phyloP scores from a whole-genome alignment of 257 asterid genomes.

The Ballota nigra region DNA sequence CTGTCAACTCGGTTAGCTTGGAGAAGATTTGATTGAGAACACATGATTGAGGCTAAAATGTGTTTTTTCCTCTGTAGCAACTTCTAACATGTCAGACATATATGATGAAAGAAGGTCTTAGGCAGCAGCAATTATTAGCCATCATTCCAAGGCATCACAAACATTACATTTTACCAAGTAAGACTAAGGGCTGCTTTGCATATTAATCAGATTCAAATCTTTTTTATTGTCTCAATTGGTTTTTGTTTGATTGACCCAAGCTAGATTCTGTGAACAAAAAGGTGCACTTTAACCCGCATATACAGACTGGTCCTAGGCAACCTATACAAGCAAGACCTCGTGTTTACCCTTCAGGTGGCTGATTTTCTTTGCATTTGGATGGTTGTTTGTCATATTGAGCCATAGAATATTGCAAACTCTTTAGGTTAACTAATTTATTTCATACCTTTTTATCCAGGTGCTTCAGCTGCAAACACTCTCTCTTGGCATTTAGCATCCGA shows the following conservation, averaged over 20 bases:
- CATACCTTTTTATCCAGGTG: slow-evolving; percentile 41
- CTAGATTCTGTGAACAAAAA: slow-evolving; percentile 82
- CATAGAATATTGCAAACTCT: neutral
- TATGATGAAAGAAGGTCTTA: slow-evolving; percentile 76
- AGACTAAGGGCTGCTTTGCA: slow-evolving; percentile 10
- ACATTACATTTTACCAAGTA: slow-evolving; percentile 92
- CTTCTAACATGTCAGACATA: slow-evolving; percentile 79
- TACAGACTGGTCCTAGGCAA: slow-evolving; percentile 65
- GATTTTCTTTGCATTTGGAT: slow-evolving; percentile 15
- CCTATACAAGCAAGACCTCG: slow-evolving; percentile 55
- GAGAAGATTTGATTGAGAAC: slow-evolving; percentile 13
- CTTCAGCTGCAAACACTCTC: slow-evolving; percentile 79
- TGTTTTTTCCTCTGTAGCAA: slow-evolving; percentile 39
- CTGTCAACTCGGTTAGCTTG: neutral
- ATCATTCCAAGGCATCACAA: slow-evolving; percentile 96
- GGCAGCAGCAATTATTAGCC: slow-evolving; percentile 88
- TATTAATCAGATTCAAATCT: slow-evolving; percentile 8
- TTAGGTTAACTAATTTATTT: slow-evolving; percentile 11
- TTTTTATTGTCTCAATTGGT: slow-evolving; percentile 10
- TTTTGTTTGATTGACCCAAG: slow-evolving; percentile 16
- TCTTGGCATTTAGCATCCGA: slow-evolving; percentile 99
- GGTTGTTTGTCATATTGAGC: slow-evolving; percentile 11
- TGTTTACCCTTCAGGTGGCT: slow-evolving; percentile 69
- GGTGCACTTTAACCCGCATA: slow-evolving; percentile 85
- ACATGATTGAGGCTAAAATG: slow-evolving; percentile 28